Base-by-base conservation (phyloP, 1,284 basidiomycete genomes). In the Cutaneotrichosporon cavernicola region DNA sequence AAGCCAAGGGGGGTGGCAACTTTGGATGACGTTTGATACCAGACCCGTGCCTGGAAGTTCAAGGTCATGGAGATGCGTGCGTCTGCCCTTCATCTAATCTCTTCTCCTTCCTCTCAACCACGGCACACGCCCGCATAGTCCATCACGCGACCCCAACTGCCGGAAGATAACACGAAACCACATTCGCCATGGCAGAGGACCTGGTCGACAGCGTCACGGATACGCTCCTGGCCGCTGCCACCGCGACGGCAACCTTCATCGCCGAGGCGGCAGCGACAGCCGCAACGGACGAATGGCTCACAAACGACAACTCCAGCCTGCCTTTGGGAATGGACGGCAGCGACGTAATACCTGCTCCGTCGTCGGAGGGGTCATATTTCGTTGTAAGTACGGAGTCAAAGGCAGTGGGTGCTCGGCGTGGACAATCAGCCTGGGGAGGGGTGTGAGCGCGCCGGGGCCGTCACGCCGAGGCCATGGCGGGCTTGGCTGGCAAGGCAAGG, bases 311-410 rank as follows among this genome's bases (percentile, higher is more conserved):
- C 40, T 52, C 57, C 34, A 62, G 53, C 52, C 21, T 58, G 18
- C 51, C 58, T n/a, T 32, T 60, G 38, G 51, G 55, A 18, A 50
- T 68, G 57, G 62, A 63, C 18, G 57, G 51, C 21, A 56, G 13
- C 32, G 60, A 63, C 50, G 63, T 58, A 47, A 62, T 34, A 18
- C 56, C 58, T 16, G 63, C 65, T n/a, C 43, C 43, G 5, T 46
- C 43, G 18, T 16, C 18, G 16, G 69, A 69, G 22, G 73, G 73
- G n/a, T 72, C 58, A 56, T 74, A 74, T 53, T 64, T 72, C 6
- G 49, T 67, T 11, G 65, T 65, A 50, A 51, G 66, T 63, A 36
- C 34, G 8, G 34, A 36, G 34, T 36, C 34, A 36, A 36, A 36
- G 8, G 34, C 34, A 36, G 11, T 36, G 34, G 52, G 56, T 32